These are phyloP conservation scores for Schrenkiella parvula DNA, from an alignment of 345 rosid genomes.

Conservation along the genomic window DNA sequence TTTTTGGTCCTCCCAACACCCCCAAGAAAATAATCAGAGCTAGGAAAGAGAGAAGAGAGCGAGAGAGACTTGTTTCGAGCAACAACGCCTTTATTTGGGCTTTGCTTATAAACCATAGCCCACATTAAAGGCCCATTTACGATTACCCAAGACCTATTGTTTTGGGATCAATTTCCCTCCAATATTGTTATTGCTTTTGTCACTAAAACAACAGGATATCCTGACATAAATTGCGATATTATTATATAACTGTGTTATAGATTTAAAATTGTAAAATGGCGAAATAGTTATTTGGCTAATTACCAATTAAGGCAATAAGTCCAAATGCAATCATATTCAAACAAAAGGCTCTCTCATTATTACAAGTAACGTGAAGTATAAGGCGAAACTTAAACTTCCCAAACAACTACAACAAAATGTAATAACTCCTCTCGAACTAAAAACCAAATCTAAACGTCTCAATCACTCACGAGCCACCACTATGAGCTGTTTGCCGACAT, in stretches of 20 bases:
- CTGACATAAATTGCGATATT: neutral
- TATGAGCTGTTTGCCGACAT: slow-evolving; percentile 51
- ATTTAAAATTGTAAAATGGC: neutral
- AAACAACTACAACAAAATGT: neutral
- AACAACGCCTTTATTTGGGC: slow-evolving; percentile 4
- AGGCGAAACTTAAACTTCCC: neutral
- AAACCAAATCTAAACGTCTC: neutral
- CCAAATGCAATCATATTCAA: neutral
- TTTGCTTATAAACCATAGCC: neutral
- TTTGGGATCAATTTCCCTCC: too few relatives aligned
- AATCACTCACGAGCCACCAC: slow-evolving; percentile 40
- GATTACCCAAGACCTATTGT: neutral
- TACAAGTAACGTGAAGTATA: neutral
- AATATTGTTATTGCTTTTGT: too few relatives aligned
- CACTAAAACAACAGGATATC: neutral
- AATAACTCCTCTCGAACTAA: neutral
- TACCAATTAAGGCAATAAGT: neutral
- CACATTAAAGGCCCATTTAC: neutral
- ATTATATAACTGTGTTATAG: neutral
- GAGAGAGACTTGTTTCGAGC: neutral
- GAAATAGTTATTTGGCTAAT: neutral
- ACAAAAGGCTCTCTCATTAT: neutral
- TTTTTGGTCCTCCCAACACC: slow-evolving; percentile 13
- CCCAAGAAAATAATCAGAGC: neutral
- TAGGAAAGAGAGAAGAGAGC: neutral